A percentile compares a stretch with the other conserved stretches of the same genome.
Conservation (phyloP, 768 basidiomycete species). For the Boletus coccyginus region DNA sequence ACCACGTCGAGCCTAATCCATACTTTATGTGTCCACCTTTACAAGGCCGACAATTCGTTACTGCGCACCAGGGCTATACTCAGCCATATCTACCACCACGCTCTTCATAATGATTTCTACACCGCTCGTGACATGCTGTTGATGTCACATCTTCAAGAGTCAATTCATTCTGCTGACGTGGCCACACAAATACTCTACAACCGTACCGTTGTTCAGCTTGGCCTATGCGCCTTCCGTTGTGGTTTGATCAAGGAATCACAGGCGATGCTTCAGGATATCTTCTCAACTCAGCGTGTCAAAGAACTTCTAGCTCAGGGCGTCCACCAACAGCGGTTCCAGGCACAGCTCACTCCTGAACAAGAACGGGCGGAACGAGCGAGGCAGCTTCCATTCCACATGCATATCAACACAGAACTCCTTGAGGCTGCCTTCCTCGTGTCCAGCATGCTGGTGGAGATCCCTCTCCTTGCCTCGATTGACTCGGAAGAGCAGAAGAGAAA, state of each 20-base stretch:
- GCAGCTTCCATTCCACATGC: slow-evolving; percentile 98
- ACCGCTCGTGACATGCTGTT: slow-evolving; percentile 96
- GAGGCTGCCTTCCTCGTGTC: slow-evolving; percentile 98
- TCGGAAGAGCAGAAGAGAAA: slow-evolving; percentile 93
- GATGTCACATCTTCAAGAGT: slow-evolving; percentile 98
- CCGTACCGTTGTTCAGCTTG: slow-evolving; percentile 94
- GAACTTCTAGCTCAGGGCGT: slow-evolving; percentile 96
- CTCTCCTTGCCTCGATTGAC: slow-evolving; percentile 89
- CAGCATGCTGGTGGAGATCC: slow-evolving; percentile 98
- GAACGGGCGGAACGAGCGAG: slow-evolving; percentile 95
- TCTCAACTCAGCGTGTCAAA: slow-evolving; percentile 94
- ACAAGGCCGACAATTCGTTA: slow-evolving; percentile 87
- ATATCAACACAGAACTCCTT: slow-evolving; percentile 96
- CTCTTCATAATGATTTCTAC: slow-evolving; percentile 94
- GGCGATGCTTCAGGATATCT: slow-evolving; percentile 90
- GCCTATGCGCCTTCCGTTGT: slow-evolving; percentile 93
- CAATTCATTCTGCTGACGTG: slow-evolving; percentile 93
- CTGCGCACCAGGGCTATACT: slow-evolving; percentile 96
- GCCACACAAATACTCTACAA: slow-evolving; percentile 98
- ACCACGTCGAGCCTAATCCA: slow-evolving; percentile 80
- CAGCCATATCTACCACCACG: slow-evolving; percentile 95
- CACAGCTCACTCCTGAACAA: slow-evolving; percentile 83
- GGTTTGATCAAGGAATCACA: slow-evolving; percentile 95
- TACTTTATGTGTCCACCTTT: slow-evolving; percentile 85
- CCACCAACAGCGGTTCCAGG: slow-evolving; percentile 86